Base-by-base conservation (phyloP, 208 protist species). In the Crithidia expoeki region DNA sequence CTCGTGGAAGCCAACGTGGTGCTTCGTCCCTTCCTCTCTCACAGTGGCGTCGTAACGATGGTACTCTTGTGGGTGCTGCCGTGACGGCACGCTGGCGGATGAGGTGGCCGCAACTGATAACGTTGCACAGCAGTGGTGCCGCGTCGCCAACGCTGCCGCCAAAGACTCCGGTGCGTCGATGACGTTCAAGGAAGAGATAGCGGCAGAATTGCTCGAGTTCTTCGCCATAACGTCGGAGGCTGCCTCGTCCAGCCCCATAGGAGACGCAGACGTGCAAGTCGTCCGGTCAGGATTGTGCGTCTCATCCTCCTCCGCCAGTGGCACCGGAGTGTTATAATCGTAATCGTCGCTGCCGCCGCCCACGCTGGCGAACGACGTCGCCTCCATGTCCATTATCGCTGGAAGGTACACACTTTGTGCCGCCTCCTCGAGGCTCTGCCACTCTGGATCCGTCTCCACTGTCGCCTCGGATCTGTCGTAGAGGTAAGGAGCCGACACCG, bases 401-500 rank as follows among this genome's bases (percentile, higher is more conserved):
- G 51, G 67, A 16, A 81, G 14, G 52, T 64, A 76, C 4, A 70
- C 55, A 61, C 76, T 79, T 2, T 52, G 16, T 32, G 74, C 50
- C 51, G 72, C 76, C 16, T 52, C 46, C 55, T 70, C 71, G 3
- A 84, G 63, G 55, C 77, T 85, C 38, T 65, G 62, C 83, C 83
- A 89, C 65, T 83, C 83, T 19, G 74, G 73, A 21, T 79, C 80
- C 21, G 71, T 49, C n/a, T 83, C 75, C 17, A 10, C 42, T 4
- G 33, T 27, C 3, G 53, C 5, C 30, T 32, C 49, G 16, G 32
- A 10, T 7, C 46, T 3, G 27, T 52, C 46, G 30, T 38, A 17
- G 58, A 21, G 16, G 58, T 27, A 21, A 7, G 50, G 23, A n/a
- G 49, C 34, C 3, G 30, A 7, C 11, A 49, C 44, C 46, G 51